A percentile compares a stretch with the other conserved stretches of the same genome.
phyloP scores from a whole-genome alignment of 1,139 yeast species.

The Saccharomycopsis crataegensis region DNA sequence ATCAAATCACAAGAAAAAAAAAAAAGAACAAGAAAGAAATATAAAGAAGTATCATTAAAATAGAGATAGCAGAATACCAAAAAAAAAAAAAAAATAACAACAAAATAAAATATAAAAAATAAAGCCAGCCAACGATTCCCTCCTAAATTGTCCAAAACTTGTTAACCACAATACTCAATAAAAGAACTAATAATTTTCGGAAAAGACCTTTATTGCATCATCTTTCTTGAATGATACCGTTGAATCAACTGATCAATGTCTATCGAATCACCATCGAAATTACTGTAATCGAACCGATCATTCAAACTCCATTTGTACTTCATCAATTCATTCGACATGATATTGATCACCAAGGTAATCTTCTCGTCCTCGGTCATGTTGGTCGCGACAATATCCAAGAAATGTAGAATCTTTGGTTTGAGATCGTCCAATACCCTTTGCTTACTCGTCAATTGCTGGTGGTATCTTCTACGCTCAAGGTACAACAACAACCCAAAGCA shows the following conservation, averaged over 20 bases:
- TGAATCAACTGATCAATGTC: neutral
- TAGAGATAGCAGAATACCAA: neutral
- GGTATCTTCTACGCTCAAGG: neutral
- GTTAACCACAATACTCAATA: no score
- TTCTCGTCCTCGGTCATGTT: slow-evolving; percentile 12
- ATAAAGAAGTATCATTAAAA: neutral
- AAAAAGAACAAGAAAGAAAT: neutral
- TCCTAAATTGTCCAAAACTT: no score
- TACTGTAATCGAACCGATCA: neutral
- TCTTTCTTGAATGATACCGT: no score
- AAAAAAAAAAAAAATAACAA: no score
- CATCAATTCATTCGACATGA: slow-evolving; percentile 11
- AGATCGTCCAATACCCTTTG: neutral
- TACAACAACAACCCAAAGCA: neutral
- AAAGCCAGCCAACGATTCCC: no score
- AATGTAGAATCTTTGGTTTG: slow-evolving; percentile 7
- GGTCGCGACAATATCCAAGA: neutral
- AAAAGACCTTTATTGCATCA: no score
- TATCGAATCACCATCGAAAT: neutral
- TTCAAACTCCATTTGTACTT: slow-evolving; percentile 4
- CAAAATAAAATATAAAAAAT: no score
- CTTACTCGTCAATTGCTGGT: neutral
- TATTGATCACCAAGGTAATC: slow-evolving; percentile 4
- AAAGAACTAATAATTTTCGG: no score
- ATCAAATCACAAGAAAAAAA: neutral